These are phyloP conservation scores for Heimioporus sp. DNA, from an alignment of 768 basidiomycete genomes.

Conservation along the genomic window DNA sequence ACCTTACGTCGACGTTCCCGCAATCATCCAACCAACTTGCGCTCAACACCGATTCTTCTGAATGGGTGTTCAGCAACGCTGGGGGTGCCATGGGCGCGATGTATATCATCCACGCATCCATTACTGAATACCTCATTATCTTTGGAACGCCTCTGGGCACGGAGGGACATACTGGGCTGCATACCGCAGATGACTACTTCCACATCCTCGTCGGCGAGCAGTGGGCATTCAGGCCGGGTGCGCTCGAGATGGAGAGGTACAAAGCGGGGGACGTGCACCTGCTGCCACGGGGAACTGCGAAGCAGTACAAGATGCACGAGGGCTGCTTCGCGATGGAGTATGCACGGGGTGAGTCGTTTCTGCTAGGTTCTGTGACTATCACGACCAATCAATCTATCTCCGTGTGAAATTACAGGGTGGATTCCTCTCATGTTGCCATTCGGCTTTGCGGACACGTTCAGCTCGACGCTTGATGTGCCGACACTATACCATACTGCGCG, in stretches of 20 bases:
- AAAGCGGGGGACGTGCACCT: conserved; percentile 81
- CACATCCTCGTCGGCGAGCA: conserved; percentile 93
- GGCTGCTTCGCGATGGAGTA: conserved; percentile 97
- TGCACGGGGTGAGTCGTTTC: conserved; percentile 65
- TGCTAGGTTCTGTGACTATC: neutral
- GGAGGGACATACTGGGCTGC: conserved; percentile 92
- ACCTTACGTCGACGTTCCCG: conserved; percentile 75
- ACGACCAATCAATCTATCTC: neutral
- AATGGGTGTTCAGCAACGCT: conserved; percentile 97
- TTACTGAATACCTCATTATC: conserved; percentile 96
- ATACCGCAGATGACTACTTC: conserved; percentile 98
- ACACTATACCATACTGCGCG: conserved; percentile 77
- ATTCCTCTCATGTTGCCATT: conserved; percentile 97
- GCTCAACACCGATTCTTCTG: conserved; percentile 53
- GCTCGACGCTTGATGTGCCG: conserved; percentile 85
- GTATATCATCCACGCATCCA: conserved; percentile 95
- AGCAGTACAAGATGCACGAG: conserved; percentile 98
- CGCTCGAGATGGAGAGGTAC: conserved; percentile 84
- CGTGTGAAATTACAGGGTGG: conserved; percentile 65
- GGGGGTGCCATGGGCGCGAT: conserved; percentile 98
- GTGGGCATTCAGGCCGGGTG: conserved; percentile 86
- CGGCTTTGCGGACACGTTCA: conserved; percentile 80
- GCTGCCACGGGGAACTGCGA: conserved; percentile 77
- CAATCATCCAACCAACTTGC: conserved; percentile 49
- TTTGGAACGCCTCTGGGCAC: conserved; percentile 97